Percentiles rank a stretch among this genome's conserved stretches.
These are phyloP conservation scores for Jaltomata sinuosa DNA, from an alignment of 257 asterid species.

Conservation along the genomic window DNA sequence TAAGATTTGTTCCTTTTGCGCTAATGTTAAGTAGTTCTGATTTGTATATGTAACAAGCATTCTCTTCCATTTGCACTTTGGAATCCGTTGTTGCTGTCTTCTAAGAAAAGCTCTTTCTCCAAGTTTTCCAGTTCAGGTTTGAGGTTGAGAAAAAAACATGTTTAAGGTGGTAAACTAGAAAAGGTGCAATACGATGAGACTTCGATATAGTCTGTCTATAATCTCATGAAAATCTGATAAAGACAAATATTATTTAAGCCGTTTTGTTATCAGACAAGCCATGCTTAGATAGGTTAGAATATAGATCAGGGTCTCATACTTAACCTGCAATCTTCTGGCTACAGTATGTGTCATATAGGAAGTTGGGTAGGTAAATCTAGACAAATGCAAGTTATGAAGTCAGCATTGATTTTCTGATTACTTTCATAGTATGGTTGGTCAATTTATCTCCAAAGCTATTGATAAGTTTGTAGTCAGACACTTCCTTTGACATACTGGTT, in stretches of 20 bases:
- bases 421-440: neutral
- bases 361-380: neutral
- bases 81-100: neutral
- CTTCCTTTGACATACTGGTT: neutral
- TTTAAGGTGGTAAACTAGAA: neutral
- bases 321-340: neutral
- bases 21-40: neutral
- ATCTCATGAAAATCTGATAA: neutral
- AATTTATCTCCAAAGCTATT: neutral
- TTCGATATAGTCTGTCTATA: neutral
- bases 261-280: neutral
- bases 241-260: neutral
- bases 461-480: neutral
- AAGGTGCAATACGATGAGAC: neutral
- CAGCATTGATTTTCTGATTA: neutral
- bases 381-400: neutral
- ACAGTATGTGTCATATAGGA: neutral
- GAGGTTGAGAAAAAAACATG: neutral
- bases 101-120: neutral
- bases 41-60: neutral
- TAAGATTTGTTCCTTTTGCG: slow-evolving; percentile 19
- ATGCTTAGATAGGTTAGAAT: neutral
- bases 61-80: neutral
- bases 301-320: neutral
- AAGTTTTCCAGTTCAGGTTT: neutral